These are phyloP conservation scores for Dendrobium officinale DNA, from an alignment of 106 monocot species.

Conservation along the genomic window DNA sequence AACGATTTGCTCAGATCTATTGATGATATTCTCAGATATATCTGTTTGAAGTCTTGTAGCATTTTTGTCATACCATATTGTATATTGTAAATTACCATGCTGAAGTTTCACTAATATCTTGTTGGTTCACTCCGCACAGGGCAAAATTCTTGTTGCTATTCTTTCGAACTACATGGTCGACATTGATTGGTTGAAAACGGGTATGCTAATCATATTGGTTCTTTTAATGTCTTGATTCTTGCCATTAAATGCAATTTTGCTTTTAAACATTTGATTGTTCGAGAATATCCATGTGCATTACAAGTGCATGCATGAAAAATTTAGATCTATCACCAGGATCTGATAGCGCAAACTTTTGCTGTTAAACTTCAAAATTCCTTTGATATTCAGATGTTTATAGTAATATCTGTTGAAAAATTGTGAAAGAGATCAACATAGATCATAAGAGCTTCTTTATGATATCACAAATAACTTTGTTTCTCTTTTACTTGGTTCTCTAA, in stretches of 20 bases:
- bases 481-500: not conserved
- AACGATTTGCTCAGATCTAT: not conserved
- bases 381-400: not conserved
- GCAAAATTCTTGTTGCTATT: conserved; percentile 72
- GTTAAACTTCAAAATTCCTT: not conserved
- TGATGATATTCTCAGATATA: not conserved
- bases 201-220: conserved; percentile 24
- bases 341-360: not conserved
- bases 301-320: not conserved
- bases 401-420: not conserved
- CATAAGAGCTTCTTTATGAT: not conserved
- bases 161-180: conserved; percentile 99
- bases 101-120: not conserved
- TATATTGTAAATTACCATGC: not conserved
- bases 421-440: not conserved
- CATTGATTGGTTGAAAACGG: conserved; percentile 87
- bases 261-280: not conserved
- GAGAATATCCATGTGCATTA: not conserved
- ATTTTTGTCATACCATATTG: not conserved
- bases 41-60: not conserved
- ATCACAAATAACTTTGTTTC: not conserved
- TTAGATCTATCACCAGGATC: not conserved
- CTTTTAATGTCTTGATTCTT: not conserved
- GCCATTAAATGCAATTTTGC: not conserved
- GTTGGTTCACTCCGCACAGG: conserved; percentile 34